Percentiles rank a stretch among this genome's conserved stretches.
phyloP scores from a whole-genome alignment of 148 eudicot genomes.

The Heliosperma pusillum region DNA sequence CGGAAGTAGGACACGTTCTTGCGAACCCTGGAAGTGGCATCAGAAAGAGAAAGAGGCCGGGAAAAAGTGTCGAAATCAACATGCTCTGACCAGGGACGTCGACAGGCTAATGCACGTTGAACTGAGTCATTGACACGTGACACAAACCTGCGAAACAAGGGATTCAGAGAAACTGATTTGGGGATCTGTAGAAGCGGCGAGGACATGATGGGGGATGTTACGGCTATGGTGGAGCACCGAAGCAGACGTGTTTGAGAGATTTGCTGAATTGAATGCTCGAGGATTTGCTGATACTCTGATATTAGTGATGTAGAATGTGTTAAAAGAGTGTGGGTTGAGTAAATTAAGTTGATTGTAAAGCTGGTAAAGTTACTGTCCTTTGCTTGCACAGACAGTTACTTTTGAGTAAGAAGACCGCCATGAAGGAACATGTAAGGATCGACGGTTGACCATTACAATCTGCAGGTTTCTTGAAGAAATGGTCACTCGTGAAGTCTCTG shows the following conservation, averaged over 20 bases:
- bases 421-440: background rate
- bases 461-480: constrained; percentile 63
- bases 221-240: no score
- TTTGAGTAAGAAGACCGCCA: background rate
- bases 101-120: constrained; percentile 34
- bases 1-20: constrained; percentile 51
- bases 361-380: constrained; percentile 20
- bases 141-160: constrained; percentile 39
- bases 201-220: constrained; percentile 24
- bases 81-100: constrained; percentile 58
- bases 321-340: background rate
- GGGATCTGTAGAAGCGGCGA: constrained; percentile 32
- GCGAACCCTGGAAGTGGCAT: constrained; percentile 41
- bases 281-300: background rate
- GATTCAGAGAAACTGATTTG: constrained; percentile 27
- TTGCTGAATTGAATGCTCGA: background rate
- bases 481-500: constrained; percentile 80
- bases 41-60: constrained; percentile 42
- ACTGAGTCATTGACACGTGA: constrained; percentile 29
- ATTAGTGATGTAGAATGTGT: background rate
- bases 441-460: background rate
- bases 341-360: constrained; percentile 17
- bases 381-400: constrained; percentile 19
- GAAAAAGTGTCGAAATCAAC: constrained; percentile 42
- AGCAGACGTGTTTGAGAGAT: background rate